phyloP scores from a whole-genome alignment of 495 filamentous ascomycete genomes.

The Usnea hakonensis region DNA sequence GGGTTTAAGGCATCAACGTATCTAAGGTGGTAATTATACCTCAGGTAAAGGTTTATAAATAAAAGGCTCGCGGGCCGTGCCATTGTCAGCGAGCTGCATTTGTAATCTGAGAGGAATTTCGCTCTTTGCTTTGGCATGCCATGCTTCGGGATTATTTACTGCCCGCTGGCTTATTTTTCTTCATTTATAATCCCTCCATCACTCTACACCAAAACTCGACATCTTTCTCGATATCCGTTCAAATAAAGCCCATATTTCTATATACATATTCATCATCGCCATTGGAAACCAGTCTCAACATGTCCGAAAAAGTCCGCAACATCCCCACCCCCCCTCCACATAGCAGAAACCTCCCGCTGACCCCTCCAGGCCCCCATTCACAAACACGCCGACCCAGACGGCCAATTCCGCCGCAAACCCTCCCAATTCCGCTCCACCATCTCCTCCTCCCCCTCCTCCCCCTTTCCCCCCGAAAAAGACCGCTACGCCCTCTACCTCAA shows the following conservation, averaged over 20 bases:
- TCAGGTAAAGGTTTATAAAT: too few species aligned
- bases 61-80: too few species aligned
- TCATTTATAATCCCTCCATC: not conserved
- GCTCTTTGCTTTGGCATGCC: not conserved
- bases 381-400: slow-evolving; percentile 39
- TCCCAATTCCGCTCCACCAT: slow-evolving; percentile 44
- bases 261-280: too few species aligned
- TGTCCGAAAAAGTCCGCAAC: slow-evolving; percentile 6
- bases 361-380: slow-evolving; percentile 24
- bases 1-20: too few species aligned
- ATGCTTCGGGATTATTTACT: not conserved
- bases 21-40: too few species aligned
- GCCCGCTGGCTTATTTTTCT: not conserved
- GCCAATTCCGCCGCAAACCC: slow-evolving; percentile 43
- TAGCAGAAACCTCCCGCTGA: not conserved
- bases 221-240: too few species aligned
- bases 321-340: not conserved
- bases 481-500: slow-evolving; percentile 77
- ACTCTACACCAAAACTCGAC: not conserved
- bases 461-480: slow-evolving; percentile 65
- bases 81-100: not conserved
- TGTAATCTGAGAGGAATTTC: not conserved
- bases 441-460: slow-evolving; percentile 44
- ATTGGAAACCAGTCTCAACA: not conserved
- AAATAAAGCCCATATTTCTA: too few species aligned